Conservation (phyloP, 1,284 basidiomycete species). For the Volvariella surrecta region DNA sequence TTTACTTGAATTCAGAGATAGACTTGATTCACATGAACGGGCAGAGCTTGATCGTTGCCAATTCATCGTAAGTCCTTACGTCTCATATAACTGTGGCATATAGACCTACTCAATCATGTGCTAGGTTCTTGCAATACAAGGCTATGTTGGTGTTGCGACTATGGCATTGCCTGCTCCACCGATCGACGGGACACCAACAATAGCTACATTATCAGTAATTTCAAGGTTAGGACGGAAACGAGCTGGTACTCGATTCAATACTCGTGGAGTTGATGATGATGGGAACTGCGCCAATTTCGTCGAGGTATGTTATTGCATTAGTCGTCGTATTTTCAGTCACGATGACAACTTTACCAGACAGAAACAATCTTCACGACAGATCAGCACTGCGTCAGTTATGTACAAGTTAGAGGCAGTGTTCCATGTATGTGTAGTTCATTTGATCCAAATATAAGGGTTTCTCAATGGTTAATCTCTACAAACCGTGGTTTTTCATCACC, state of each 20-base stretch:
- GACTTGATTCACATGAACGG: slow-evolving; percentile 61
- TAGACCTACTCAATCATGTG: slow-evolving; percentile 16
- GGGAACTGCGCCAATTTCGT: slow-evolving; percentile 98
- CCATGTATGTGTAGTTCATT: slow-evolving; percentile 55
- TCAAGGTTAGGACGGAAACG: slow-evolving; percentile 90
- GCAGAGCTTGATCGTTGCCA: slow-evolving; percentile 69
- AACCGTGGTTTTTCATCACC: background rate
- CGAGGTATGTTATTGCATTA: slow-evolving; percentile 46
- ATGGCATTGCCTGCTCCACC: slow-evolving; percentile 68
- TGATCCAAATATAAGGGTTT: slow-evolving; percentile 11
- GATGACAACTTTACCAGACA: slow-evolving; percentile 51
- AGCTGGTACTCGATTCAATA: slow-evolving; percentile 96
- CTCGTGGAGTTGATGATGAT: slow-evolving; percentile 95
- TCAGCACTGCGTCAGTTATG: slow-evolving; percentile 81
- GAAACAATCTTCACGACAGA: slow-evolving; percentile 86
- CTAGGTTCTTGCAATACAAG: slow-evolving; percentile 88
- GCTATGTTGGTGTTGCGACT: slow-evolving; percentile 72
- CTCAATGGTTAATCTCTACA: slow-evolving; percentile 12
- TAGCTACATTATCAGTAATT: slow-evolving; percentile 72
- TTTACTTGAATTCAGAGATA: slow-evolving; percentile 72
- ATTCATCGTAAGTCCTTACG: slow-evolving; percentile 66
- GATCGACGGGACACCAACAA: slow-evolving; percentile 53
- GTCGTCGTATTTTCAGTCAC: slow-evolving; percentile 12
- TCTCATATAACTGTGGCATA: too few species aligned
- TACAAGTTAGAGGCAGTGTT: slow-evolving; percentile 90